Evolutionary conservation across 139 green algal genomes (phyloP).

Genomic region (Chlorella sp.): DNA sequence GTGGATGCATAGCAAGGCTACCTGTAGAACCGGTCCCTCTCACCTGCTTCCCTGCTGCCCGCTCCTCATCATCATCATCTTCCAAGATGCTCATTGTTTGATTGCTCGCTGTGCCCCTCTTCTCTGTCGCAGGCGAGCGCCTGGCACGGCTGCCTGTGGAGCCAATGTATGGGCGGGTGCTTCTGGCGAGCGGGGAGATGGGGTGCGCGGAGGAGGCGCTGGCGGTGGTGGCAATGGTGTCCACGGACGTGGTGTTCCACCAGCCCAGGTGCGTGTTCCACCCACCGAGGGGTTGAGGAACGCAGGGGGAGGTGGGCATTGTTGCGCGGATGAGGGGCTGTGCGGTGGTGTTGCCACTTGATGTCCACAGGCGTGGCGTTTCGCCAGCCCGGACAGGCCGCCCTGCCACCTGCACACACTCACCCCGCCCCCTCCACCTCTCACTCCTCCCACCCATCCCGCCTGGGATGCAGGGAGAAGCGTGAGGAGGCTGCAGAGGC

Average conservation of each 20-base stretch:
- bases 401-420: background rate
- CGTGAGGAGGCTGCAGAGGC: conserved; percentile 69
- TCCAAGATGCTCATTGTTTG: too few species aligned
- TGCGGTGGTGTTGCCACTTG: too few species aligned
- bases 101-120: background rate
- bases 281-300: background rate
- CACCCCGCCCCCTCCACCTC: background rate
- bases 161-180: conserved; percentile 71
- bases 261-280: conserved; percentile 43
- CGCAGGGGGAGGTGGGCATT: background rate
- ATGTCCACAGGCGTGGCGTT: too few species aligned
- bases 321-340: background rate
- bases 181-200: conserved; percentile 54
- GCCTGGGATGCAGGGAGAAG: conserved; percentile 57
- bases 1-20: too few species aligned
- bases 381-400: too few species aligned
- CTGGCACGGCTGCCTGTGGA: conserved; percentile 88
- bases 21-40: too few species aligned
- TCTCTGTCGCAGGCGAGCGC: conserved; percentile 8
- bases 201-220: conserved; percentile 77
- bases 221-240: conserved; percentile 84
- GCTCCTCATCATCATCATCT: too few species aligned
- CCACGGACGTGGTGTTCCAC: conserved; percentile 73
- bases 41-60: background rate
- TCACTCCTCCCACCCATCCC: background rate